Base-by-base conservation (phyloP, 2,329 filamentous ascomycete genomes). In the Tolypocladium album region DNA sequence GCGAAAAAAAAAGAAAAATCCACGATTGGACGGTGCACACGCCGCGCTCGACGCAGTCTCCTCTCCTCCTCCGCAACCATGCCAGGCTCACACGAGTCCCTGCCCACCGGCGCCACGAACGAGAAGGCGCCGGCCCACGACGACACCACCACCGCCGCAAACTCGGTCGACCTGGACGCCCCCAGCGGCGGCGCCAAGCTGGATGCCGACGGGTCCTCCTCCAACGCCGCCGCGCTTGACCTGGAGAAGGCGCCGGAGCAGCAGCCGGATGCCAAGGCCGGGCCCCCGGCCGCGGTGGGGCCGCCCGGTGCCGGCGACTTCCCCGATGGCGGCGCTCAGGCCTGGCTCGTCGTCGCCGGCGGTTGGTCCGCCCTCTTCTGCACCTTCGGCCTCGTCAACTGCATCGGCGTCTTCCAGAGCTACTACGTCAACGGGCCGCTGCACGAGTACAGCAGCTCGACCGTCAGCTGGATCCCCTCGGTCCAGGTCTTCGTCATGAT, bases 391-490 rank as follows among this genome's bases (percentile, higher is more conserved):
- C 63, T 78, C 36, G 62, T 78, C 59, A 79, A 79, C 66, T 77
- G 64, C 61, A 69, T 78, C 9, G 83, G 83, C 3, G 76, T 84
- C 8, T 86, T 86, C 66, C 81, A 86, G 69, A 74, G 78, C 50
- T 85, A 86, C 69, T 87, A 86, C 63, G 71, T 82, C 60, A 66
- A 66, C 8, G 74, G 77, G 15, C 77, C 79, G 36, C 70, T 87
- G 34, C 70, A 63, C 15, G 58, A 76, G 4, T 80, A 83, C 62
- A 75, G 76, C 3, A 70, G 78, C 7, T 82, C 79, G 59, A 75
- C 78, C 0, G 75, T 87, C 40, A 77, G 82, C 58, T 87, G 85
- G 84, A 86, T 87, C 64, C 74, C 79, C 12, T 82, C 82, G 7
- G 68, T 82, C 31, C 77, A 85, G 67, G 71, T 79, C 17, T 84